Percentiles rank a stretch among this genome's conserved stretches.
Conservation (phyloP, 345 rosid species). For the Reutealis trisperma region DNA sequence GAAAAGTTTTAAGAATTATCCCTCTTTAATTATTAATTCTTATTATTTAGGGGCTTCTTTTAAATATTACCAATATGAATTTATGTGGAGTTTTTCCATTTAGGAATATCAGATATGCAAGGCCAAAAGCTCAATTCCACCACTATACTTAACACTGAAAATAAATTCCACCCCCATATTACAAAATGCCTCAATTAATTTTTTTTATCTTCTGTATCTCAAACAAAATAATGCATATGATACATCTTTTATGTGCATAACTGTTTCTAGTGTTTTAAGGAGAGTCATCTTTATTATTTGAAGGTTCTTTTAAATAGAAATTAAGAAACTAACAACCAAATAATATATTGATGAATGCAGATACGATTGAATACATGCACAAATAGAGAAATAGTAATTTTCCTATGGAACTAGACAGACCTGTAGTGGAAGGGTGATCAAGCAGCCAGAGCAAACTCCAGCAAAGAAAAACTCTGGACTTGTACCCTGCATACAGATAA, state of each 20-base stretch:
- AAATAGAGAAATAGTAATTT: background rate
- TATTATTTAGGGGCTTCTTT: background rate
- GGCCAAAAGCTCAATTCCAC: background rate
- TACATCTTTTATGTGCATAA: background rate
- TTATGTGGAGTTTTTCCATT: too few species aligned
- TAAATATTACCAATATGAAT: background rate
- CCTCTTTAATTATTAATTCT: background rate
- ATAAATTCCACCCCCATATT: too few species aligned
- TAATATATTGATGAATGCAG: background rate
- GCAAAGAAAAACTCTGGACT: conserved; percentile 84
- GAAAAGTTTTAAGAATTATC: background rate
- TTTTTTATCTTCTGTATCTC: background rate
- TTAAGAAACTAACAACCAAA: background rate
- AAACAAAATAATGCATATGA: background rate
- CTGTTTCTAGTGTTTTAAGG: background rate
- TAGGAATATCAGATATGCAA: background rate
- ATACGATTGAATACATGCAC: background rate
- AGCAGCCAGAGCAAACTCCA: conserved; percentile 91
- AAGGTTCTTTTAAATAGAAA: background rate
- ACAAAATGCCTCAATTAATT: too few species aligned
- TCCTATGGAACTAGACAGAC: conserved; percentile 33
- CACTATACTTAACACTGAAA: too few species aligned
- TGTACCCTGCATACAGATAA: conserved; percentile 55
- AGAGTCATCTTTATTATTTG: background rate
- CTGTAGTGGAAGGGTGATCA: conserved; percentile 88